These are phyloP conservation scores for Copromyces sp. DNA, from an alignment of 495 filamentous ascomycete species.

Conservation along the genomic window DNA sequence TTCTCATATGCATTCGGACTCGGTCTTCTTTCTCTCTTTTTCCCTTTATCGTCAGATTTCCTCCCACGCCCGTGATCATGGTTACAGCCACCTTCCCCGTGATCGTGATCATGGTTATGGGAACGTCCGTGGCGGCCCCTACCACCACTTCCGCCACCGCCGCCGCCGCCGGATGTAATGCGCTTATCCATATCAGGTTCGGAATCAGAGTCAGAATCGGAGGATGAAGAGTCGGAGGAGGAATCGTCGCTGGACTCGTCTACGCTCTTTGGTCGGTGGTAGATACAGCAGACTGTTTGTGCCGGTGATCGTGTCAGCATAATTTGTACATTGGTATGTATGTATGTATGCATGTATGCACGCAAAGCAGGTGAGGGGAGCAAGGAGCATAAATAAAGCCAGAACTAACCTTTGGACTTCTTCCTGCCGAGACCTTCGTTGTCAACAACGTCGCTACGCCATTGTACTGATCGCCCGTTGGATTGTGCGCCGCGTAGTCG, in stretches of 20 bases:
- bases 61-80: slow-evolving; percentile 23
- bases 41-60: slow-evolving; percentile 23
- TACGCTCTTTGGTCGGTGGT: slow-evolving; percentile 71
- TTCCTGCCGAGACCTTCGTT: slow-evolving; percentile 95
- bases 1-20: slow-evolving; percentile 96
- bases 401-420: slow-evolving; percentile 68
- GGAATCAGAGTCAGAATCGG: slow-evolving; percentile 33
- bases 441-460: slow-evolving; percentile 89
- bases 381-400: neutral
- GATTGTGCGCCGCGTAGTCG: slow-evolving; percentile 34
- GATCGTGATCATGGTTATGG: slow-evolving; percentile 27
- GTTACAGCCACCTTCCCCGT: slow-evolving; percentile 29
- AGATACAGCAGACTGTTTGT: slow-evolving; percentile 87
- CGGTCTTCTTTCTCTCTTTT: slow-evolving; percentile 45
- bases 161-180: slow-evolving; percentile 5
- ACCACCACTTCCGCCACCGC: slow-evolving; percentile 10
- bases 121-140: slow-evolving; percentile 2
- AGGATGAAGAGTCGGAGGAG: slow-evolving; percentile 47
- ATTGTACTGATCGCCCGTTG: slow-evolving; percentile 54
- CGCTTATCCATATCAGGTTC: slow-evolving; percentile 20
- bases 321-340: neutral
- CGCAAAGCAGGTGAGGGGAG: neutral
- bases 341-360: neutral
- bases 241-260: slow-evolving; percentile 81
- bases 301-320: neutral